Base-by-base conservation (phyloP, 2,329 filamentous ascomycete genomes). In the Harringtonia lauricola region DNA sequence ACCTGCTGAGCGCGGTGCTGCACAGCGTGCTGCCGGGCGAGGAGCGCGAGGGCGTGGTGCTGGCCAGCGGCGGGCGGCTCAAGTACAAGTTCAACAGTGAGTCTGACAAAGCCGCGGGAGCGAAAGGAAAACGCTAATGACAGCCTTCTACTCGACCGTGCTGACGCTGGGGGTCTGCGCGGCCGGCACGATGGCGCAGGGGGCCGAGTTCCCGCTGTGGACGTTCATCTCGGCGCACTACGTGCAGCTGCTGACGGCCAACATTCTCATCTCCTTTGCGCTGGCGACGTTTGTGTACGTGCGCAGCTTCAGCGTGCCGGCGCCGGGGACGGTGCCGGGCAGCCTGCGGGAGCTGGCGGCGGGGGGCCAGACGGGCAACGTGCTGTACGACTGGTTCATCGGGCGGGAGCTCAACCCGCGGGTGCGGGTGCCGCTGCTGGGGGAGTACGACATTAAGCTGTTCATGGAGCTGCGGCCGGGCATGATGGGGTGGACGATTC, bases 351-450 rank as follows among this genome's bases (percentile, higher is more conserved):
- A 92, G 59, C 73, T 96, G 8, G 89, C 89, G 0, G 76, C 78
- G 2, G 88, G 89, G 36, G 89, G 88, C 15, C 76, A 84, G 57
- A 80, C 79, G 1, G 89, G 88, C 46, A 95, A 94, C 62, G 66
- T 87, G 50, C 64, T 95, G 31, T 95, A 96, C 61, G 90, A 96
- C 64, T 96, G 87, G 79, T 96, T 88, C 65, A 95, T 96, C 51
- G 90, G 90, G 18, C 85, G 90, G 24, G 90, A 96, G 63, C 79
- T 96, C 48, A 96, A 96, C 64, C 90, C 90, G 3, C 86, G 89
- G 39, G 63, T 94, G 47, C 77, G 72, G 0, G 66, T 95, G 21
- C 88, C 88, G 2, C 61, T 94, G 39, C 72, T 95, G 50, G 86
- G 87, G 46, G 83, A 87, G 54, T 72, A 95, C 40, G 90, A 96